Base-by-base conservation (phyloP, 164 flowering plant species). In the Chimonanthus praecox region DNA sequence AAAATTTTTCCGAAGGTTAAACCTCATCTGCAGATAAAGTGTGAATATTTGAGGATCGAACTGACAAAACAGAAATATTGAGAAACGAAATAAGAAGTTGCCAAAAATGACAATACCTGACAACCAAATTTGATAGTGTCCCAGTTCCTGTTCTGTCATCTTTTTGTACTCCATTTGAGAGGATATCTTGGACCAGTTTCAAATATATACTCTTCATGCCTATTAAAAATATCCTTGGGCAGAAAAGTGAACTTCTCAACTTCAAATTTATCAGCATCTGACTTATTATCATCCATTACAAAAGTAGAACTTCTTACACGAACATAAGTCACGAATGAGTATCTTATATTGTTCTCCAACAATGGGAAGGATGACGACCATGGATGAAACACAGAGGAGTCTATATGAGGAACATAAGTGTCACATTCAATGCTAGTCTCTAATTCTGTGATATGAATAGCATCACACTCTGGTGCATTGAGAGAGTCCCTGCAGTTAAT, bases 71-170 rank as follows among this genome's bases (percentile, higher is more conserved):
- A 33, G 33, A 33, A 33, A 33, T 33, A 33, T 33, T 7, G 7
- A 33, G 33, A 33, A 33, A 33, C 33, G 2, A 33, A 33, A 33
- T 20, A 45, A 66, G 9, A 1, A 46, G 33, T 33, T 33, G 4
- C 16, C 49, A 15, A 13, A 43, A 54, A 7, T 54, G 13, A 5
- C 16, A 73, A 54, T 75, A 93, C 99, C 99, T 90, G 98, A 78
- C 98, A 93, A 73, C 98, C 99, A 84, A 95, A 95, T 82, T 91
- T 5, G 98, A 93, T n/a, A 90, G 70, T 45, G 97, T 92, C 48
- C 98, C 99, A 76, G 98, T 93, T 70, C 98, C 94, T 6, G 98
- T 95, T 75, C 97, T 87, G 77, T 95, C 99, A 85, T 83, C 90
- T 79, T 89, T 93, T 50, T 70, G 66, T 61, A 54, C 79, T 49